Evolutionary conservation across 306 rosid genomes (phyloP), one percentile per base, ranked within the genome.

Genomic region (Sindora glabra): DNA sequence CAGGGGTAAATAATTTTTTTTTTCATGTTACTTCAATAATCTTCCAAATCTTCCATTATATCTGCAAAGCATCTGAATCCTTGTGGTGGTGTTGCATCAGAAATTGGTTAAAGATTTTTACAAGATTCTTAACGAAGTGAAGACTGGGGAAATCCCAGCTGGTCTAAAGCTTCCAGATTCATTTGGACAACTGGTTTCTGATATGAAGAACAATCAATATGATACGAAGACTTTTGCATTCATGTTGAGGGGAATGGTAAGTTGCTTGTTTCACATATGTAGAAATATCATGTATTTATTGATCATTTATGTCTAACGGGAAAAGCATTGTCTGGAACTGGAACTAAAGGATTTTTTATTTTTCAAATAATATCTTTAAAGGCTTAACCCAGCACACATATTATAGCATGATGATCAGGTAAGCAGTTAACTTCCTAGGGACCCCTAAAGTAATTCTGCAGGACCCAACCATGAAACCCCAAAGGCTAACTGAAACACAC

Each of bases 231-330:
- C 90, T 33, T 89, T 94, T 60, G 97, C 91, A 10, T 64, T 86
- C 53, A 77, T 71, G 86, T 74, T 94, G 72, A 86, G 79, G 77
- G 99, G 94, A 71, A 94, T 82, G 99, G 99, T 94, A 77, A 23
- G 87, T 69, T 48, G 24, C 58, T 36, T 48, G 64, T 45, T 45
- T 49, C 40, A 54, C 52, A 59, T 45, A 56, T 64, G 38, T 51
- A 29, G 24, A 45, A 40, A 9, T 26, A 5, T 17, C 64, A 3
- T 40, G 26, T 40, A 12, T 54, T 42, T 69, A 54, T 37, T 10
- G 42, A 15, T 74, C 46, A 48, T 74, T 51, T 65, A 27, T 69
- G 51, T 8, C 55, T 47, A 41, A 6, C 4, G 57, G 41, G 59
- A 36, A 64, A 18, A 38, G 64, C 54, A 33, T 58, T 52, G 22